Base-by-base conservation (phyloP, 176 grass and related monocot genomes). In the Puccinellia tenuiflora region DNA sequence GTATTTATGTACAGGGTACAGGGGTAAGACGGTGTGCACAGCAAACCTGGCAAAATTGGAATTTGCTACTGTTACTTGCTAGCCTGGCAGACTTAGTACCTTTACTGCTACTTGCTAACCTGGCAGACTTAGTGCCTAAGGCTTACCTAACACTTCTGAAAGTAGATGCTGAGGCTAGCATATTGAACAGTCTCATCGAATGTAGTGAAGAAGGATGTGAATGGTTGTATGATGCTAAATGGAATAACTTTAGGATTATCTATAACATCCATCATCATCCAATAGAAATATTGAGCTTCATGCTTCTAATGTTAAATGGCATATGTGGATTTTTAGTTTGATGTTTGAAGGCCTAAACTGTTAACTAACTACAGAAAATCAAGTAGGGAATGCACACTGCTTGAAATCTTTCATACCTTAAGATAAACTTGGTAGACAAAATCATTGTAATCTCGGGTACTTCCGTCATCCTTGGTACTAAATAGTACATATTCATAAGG, bases 371-470 rank as follows among this genome's bases (percentile, higher is more conserved):
- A 72, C 16, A 72, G 6, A 28, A 46, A 46, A 45, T 18, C 40
- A 72, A 71, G 24, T 72, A 72, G 68, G 40, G 22, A 72, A 46
- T 71, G 7, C 42, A 47, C 22, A 71, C 6, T 40, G 7, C 22
- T 71, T 71, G 22, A 73, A 71, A 50, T 22, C 62, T 39, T 51
- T 86, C 82, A 86, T 71, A 72, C 68, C 68, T 72, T 30, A 56
- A 88, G 88, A 77, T 84, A 82, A 76, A 92, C 84, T 59, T 92
- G 85, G 48, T 88, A 76, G n/a, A 93, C 77, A 72, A 90, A 79
- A 2, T 93, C 85, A 70, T 93, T 61, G 30, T 88, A 90, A 48
- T 73, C 69, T 73, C 48, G 7, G 21, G 21, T 53, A 14, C 86
- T 81, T 9, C 7, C 45, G n/a, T 54, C 30, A n/a, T 43, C 55